Percentiles rank a stretch among this genome's conserved stretches.
phyloP scores from a whole-genome alignment of 23 red algal species.

The Pyropia haitanensis region DNA sequence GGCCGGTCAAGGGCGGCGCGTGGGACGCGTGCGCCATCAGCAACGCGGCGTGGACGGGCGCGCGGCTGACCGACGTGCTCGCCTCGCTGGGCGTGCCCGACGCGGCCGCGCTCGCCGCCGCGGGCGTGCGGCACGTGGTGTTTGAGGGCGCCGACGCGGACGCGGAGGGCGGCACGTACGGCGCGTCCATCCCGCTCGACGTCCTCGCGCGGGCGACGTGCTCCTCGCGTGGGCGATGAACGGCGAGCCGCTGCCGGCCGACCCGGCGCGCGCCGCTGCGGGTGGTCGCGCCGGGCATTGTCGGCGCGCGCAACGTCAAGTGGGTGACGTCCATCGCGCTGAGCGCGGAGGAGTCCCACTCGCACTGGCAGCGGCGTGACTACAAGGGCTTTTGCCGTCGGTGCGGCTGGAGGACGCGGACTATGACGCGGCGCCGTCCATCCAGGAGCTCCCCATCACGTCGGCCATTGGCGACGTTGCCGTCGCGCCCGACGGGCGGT shows the following conservation, averaged over 20 bases:
- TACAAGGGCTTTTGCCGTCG: constrained; percentile 54
- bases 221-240: constrained; percentile 92
- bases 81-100: constrained; percentile 1
- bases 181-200: constrained; percentile 62
- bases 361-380: constrained; percentile 69
- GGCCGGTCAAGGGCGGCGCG: constrained; percentile 52
- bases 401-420: constrained; percentile 29
- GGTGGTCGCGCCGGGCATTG: constrained; percentile 75
- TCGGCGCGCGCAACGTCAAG: constrained; percentile 90
- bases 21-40: constrained; percentile 76
- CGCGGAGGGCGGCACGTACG: constrained; percentile 31
- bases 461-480: constrained; percentile 36
- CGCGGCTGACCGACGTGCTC: constrained; percentile 58
- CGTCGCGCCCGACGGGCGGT: neutral
- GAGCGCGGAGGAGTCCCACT: constrained; percentile 31
- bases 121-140: constrained; percentile 20
- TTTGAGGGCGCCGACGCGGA: constrained; percentile 76
- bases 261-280: constrained; percentile 88
- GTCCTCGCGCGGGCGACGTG: constrained; percentile 34
- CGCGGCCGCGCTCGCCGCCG: neutral
- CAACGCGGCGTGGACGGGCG: constrained; percentile 81
- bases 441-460: constrained; percentile 75
- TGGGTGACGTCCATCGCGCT: constrained; percentile 64
- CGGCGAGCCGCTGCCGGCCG: constrained; percentile 52
- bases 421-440: constrained; percentile 55